Evolutionary conservation across 2,329 filamentous ascomycete species (phyloP).

Genomic region (Bipolaris bicolor): DNA sequence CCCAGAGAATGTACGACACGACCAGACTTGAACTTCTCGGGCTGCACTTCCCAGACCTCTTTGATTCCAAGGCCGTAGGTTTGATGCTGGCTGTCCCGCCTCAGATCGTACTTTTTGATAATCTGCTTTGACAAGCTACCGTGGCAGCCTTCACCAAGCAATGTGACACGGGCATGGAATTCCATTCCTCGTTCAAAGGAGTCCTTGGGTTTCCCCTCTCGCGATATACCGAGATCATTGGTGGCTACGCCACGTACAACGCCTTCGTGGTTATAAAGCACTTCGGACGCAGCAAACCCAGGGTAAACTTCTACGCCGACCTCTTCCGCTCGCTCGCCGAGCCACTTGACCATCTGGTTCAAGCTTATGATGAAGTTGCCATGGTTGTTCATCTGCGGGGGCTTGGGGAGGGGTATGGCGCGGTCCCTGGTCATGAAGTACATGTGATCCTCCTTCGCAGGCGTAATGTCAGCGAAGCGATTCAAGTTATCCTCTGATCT

Average conservation of each 20-base stretch:
- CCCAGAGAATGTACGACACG: conserved; percentile 89
- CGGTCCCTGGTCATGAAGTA: conserved; percentile 85
- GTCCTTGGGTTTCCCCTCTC: conserved; percentile 84
- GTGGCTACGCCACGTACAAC: conserved; percentile 94
- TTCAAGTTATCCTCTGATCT: conserved; percentile 84
- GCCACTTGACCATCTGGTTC: conserved; percentile 94
- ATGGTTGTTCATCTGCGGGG: conserved; percentile 97
- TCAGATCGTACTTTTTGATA: conserved; percentile 89
- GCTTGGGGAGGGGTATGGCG: conserved; percentile 80
- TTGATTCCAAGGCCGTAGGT: conserved; percentile 95
- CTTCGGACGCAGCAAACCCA: conserved; percentile 91
- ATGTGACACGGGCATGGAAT: conserved; percentile 88
- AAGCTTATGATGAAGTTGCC: conserved; percentile 97
- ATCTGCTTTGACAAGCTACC: conserved; percentile 95
- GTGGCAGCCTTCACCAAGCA: conserved; percentile 95
- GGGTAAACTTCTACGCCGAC: conserved; percentile 94
- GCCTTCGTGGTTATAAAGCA: conserved; percentile 85
- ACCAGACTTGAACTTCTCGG: conserved; percentile 88
- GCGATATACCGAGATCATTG: conserved; percentile 86
- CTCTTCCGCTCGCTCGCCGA: conserved; percentile 95
- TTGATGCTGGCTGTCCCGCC: conserved; percentile 87
- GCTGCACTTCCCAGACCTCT: conserved; percentile 95
- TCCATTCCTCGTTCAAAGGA: conserved; percentile 97
- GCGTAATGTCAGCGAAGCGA: conserved; percentile 85
- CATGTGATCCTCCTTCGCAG: conserved; percentile 85